Conservation (phyloP, 1,139 yeast species). For the Blastobotrys malaysiensis region DNA sequence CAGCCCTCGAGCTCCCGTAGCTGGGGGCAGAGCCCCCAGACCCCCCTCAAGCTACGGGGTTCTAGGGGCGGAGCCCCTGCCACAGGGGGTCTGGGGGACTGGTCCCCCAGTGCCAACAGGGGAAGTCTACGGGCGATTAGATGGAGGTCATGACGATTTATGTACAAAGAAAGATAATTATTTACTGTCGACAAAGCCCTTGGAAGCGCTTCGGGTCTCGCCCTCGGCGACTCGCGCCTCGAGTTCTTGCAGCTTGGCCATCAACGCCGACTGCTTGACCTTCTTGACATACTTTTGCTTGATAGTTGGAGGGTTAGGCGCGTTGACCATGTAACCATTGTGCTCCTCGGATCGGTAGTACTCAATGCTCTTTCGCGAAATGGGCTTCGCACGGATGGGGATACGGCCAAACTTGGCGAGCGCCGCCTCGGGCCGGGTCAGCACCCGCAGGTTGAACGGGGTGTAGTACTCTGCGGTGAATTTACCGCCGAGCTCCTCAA, state of each 20-base stretch:
- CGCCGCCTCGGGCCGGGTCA: slow-evolving; percentile 68
- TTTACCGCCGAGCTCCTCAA: slow-evolving; percentile 67
- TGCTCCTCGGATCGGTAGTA: slow-evolving; percentile 67
- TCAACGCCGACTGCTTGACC: slow-evolving; percentile 28
- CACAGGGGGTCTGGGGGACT: too few species aligned
- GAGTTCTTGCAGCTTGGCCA: slow-evolving; percentile 24
- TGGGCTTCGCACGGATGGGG: slow-evolving; percentile 85
- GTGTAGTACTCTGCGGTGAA: slow-evolving; percentile 73
- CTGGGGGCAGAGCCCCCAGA: too few species aligned
- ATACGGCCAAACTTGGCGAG: slow-evolving; percentile 66
- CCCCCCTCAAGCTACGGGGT: too few species aligned
- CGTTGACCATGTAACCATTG: slow-evolving; percentile 62
- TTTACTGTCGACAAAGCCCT: slow-evolving; percentile 14
- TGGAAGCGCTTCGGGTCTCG: slow-evolving; percentile 11
- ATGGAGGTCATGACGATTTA: background rate
- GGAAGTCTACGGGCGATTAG: too few species aligned
- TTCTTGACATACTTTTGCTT: slow-evolving; percentile 26
- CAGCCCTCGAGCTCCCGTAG: background rate
- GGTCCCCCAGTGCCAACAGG: too few species aligned
- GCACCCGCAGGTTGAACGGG: slow-evolving; percentile 60
- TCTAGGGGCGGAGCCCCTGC: too few species aligned
- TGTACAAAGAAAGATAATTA: background rate
- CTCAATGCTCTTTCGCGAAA: slow-evolving; percentile 70
- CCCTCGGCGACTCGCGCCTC: slow-evolving; percentile 19
- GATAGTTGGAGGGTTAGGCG: slow-evolving; percentile 32